Base-by-base conservation (phyloP, 805 yeast genomes). In the Wickerhamomyces kurtzmanii region DNA sequence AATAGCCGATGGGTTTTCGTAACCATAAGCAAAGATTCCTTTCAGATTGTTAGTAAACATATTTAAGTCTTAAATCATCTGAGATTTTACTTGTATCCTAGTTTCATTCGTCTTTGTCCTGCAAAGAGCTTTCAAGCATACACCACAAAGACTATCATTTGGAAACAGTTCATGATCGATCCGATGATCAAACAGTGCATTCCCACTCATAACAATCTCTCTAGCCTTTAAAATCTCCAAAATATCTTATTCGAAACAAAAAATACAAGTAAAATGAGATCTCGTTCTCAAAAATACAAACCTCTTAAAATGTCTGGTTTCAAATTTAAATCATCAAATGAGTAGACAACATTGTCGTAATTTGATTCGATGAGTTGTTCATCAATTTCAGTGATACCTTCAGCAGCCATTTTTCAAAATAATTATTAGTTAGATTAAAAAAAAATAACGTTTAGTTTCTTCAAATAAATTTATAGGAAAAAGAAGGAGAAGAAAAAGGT, bases 1-100 rank as follows among this genome's bases (percentile, higher is more conserved):
- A 67, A 89, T 91, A 35, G 97, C 87, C 34, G 96, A 86, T 46
- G 98, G 98, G 36, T 70, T 71, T 67, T 87, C 96, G 63, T 84
- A 91, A 65, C 97, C 96, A 67, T 80, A 82, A 49, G 81, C 86
- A 57, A 71, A 85, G 47, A 84, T 73, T 51, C 84, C 75, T 38
- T 84, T 65, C 59, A 75, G 8, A 8, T 18, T 27, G 39, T 34
- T 38, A 34, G 36, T 36, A 36, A 20, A 21, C n/a, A 12, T 7
- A 10, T 21, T 21, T 10, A 18, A 18, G 10, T 18, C 20, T 8
- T 18, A 12, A 12, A 4, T 11, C 15, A n/a, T 12, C 15, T 22
- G 9, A 10, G 9, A n/a, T n/a, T n/a, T n/a, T n/a, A n/a, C n/a
- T n/a, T n/a, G n/a, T n/a, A n/a, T n/a, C n/a, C n/a, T n/a, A n/a